Conservation (phyloP, 345 rosid genomes). For the Citrus trifoliata region DNA sequence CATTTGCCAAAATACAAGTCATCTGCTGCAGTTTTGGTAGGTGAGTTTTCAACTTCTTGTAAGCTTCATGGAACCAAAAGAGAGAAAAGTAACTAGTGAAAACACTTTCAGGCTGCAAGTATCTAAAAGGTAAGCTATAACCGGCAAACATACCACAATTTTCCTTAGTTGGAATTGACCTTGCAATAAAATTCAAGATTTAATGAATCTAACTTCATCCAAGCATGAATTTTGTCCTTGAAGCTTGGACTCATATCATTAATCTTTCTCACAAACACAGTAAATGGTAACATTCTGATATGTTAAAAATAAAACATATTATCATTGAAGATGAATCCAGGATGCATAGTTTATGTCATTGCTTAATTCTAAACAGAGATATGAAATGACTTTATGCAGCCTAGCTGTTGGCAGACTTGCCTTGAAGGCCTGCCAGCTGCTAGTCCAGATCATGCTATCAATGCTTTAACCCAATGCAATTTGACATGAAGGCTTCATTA, state of each 20-base stretch:
- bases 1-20: too few species aligned
- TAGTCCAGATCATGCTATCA: conserved; percentile 49
- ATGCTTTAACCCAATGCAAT: conserved; percentile 37
- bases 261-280: not conserved
- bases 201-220: not conserved
- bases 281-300: not conserved
- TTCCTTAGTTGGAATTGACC: not conserved
- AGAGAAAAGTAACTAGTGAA: not conserved
- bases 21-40: not conserved
- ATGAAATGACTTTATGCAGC: conserved; percentile 30
- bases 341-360: not conserved
- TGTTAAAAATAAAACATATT: too few species aligned
- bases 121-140: not conserved
- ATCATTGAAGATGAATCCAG: not conserved
- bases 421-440: conserved; percentile 63
- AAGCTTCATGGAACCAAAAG: too few species aligned
- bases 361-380: not conserved
- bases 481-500: not conserved
- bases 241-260: not conserved
- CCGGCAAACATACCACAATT: too few species aligned
- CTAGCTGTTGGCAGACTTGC: conserved; percentile 38
- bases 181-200: not conserved
- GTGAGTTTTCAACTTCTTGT: not conserved
- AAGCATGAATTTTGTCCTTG: not conserved
- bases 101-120: not conserved